Conservation (phyloP, 139 green algal species). For the Axilococcus clingmanii region DNA sequence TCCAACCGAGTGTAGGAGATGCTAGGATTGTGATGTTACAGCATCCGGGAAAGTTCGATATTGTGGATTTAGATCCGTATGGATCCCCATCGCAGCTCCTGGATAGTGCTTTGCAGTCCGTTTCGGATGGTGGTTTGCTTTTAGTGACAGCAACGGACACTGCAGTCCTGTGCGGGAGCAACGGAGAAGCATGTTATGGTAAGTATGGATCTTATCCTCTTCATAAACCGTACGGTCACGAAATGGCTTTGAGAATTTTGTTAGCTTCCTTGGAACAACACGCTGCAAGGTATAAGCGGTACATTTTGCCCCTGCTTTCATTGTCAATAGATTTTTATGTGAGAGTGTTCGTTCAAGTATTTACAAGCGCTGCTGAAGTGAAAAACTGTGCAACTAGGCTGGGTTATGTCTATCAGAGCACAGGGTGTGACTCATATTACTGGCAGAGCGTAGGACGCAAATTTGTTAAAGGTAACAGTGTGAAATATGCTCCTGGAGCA, state of each 20-base stretch:
- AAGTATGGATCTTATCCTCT: conserved; percentile 93
- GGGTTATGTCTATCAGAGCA: conserved; percentile 85
- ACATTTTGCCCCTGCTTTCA: conserved; percentile 86
- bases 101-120: conserved; percentile 81
- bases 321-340: conserved; percentile 96
- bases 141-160: conserved; percentile 95
- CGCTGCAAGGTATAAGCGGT: conserved; percentile 72
- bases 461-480: conserved; percentile 16
- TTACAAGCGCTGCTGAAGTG: conserved; percentile 50
- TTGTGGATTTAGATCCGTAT: conserved; percentile 95
- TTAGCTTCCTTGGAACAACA: conserved; percentile 63
- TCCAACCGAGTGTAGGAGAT: conserved; percentile 57
- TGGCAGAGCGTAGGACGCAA: conserved; percentile 56
- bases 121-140: conserved; percentile 88
- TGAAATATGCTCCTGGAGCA: conserved; percentile 46
- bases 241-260: conserved; percentile 89
- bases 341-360: conserved; percentile 86
- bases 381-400: conserved; percentile 71
- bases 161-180: conserved; percentile 96
- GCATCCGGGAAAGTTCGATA: conserved; percentile 61
- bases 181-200: conserved; percentile 79
- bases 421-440: conserved; percentile 84
- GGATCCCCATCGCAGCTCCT: conserved; percentile 84
- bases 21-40: conserved; percentile 79
- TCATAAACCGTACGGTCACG: conserved; percentile 87